These are phyloP conservation scores for Hypoxylon sp. DNA, from an alignment of 2,329 filamentous ascomycete genomes.

Conservation along the genomic window DNA sequence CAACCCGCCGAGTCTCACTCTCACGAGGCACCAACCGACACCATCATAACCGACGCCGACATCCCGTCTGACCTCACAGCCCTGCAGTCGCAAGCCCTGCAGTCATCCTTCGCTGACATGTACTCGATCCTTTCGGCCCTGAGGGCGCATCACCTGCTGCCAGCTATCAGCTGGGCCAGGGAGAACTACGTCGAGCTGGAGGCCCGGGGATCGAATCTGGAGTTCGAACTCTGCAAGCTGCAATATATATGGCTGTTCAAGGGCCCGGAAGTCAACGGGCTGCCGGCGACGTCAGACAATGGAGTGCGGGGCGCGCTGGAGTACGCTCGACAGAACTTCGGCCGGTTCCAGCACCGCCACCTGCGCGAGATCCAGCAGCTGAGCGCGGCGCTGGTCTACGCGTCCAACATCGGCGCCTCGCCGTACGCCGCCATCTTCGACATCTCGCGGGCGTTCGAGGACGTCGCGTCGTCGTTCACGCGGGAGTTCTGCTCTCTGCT, in stretches of 20 bases:
- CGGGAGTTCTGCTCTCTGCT: conserved; percentile 94
- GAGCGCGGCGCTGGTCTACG: conserved; percentile 81
- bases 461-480: conserved; percentile 87
- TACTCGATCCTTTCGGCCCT: conserved; percentile 86
- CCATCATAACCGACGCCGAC: conserved; percentile 44
- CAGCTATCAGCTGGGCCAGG: conserved; percentile 88
- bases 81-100: conserved; percentile 72
- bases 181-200: conserved; percentile 76
- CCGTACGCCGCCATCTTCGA: conserved; percentile 84
- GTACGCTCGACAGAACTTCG: conserved; percentile 81
- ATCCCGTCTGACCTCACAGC: conserved; percentile 61
- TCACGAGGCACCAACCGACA: conserved; percentile 36
- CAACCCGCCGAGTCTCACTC: conserved; percentile 19
- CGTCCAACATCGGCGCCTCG: conserved; percentile 75
- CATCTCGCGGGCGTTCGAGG: conserved; percentile 78
- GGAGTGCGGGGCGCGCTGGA: conserved; percentile 72
- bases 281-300: conserved; percentile 59
- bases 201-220: conserved; percentile 85
- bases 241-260: conserved; percentile 91
- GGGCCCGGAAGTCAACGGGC: conserved; percentile 62
- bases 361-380: conserved; percentile 82
- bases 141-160: conserved; percentile 75
- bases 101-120: conserved; percentile 86
- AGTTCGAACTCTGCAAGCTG: conserved; percentile 91
- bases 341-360: conserved; percentile 77